A percentile compares a stretch with the other conserved stretches of the same genome.
Evolutionary conservation across 2,329 filamentous ascomycete genomes (phyloP).

Genomic region (Tolypocladium amazonense): DNA sequence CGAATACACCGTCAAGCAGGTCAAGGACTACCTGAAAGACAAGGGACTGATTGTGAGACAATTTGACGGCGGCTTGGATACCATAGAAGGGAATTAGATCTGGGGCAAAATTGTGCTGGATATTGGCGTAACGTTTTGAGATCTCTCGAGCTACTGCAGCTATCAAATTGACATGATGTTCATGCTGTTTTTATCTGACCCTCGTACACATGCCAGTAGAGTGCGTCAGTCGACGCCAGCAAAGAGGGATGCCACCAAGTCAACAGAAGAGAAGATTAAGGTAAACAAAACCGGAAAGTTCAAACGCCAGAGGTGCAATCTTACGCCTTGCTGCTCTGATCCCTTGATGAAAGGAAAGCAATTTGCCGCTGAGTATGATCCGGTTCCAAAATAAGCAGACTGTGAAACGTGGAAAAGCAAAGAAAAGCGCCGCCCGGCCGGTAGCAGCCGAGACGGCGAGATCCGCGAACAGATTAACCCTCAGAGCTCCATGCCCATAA

Average conservation of each 20-base stretch:
- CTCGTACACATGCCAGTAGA: background rate
- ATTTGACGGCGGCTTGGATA: constrained; percentile 49
- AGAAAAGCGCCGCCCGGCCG: background rate
- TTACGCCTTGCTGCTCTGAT: background rate
- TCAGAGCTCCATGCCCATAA: constrained; percentile 81
- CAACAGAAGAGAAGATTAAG: background rate
- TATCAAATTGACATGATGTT: background rate
- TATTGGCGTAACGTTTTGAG: background rate
- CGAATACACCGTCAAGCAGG: constrained; percentile 89
- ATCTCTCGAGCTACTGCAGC: background rate
- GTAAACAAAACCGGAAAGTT: background rate
- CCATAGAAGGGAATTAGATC: background rate
- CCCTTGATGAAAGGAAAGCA: background rate
- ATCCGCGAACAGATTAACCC: constrained; percentile 3
- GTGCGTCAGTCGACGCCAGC: background rate
- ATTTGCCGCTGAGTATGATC: background rate
- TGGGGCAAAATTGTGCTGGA: background rate
- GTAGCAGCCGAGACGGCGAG: constrained; percentile 4
- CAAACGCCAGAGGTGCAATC: background rate
- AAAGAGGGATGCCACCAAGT: background rate
- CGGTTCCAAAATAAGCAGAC: background rate
- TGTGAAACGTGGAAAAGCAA: background rate
- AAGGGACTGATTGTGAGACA: constrained; percentile 69
- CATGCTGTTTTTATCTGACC: background rate
- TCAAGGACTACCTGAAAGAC: constrained; percentile 70